These are phyloP conservation scores for Umbilicus rupestris DNA, from an alignment of 164 flowering plant genomes.

Conservation along the genomic window DNA sequence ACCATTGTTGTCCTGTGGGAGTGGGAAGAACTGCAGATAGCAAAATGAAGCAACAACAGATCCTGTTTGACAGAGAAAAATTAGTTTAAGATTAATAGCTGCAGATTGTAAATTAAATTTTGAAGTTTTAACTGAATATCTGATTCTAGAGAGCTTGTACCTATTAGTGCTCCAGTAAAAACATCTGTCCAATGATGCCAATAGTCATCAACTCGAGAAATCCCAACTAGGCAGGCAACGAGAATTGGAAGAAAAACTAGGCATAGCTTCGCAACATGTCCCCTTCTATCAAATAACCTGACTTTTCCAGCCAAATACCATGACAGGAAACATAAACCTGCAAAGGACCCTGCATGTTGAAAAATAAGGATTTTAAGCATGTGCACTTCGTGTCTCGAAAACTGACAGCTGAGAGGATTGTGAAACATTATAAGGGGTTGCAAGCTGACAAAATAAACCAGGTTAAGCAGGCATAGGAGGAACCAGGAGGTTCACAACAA, in stretches of 20 bases:
- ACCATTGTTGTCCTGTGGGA: conserved; percentile 65
- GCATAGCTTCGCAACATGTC: conserved; percentile 2
- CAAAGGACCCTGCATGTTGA: conserved; percentile 12
- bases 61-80: conserved; percentile 32
- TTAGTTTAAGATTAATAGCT: too few relatives aligned
- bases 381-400: too few relatives aligned
- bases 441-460: too few relatives aligned
- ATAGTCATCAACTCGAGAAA: conserved; percentile 3
- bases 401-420: not conserved
- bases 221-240: not conserved
- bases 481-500: too few relatives aligned
- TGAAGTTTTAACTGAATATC: not conserved
- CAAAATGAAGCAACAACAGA: conserved; percentile 51
- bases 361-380: not conserved
- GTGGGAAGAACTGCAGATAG: conserved; percentile 78
- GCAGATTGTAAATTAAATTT: not conserved
- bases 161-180: not conserved
- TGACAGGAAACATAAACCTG: conserved; percentile 1
- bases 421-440: too few relatives aligned
- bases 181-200: conserved; percentile 7
- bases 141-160: conserved; percentile 6
- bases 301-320: not conserved
- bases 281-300: not conserved
- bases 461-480: too few relatives aligned
- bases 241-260: not conserved